Conservation (phyloP, 2,329 filamentous ascomycete species). For the Sclerotinia trifoliorum region DNA sequence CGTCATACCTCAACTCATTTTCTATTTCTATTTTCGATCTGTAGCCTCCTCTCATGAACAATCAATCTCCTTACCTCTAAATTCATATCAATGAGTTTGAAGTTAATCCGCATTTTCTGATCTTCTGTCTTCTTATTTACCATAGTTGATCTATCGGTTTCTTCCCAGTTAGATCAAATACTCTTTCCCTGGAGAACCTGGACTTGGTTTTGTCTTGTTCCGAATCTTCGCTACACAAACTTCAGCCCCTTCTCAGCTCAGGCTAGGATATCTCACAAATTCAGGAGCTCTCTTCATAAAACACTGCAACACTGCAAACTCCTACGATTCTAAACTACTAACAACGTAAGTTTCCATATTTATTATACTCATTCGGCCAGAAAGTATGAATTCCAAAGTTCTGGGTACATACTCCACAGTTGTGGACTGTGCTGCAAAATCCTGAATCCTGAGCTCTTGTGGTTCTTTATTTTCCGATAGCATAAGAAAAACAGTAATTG, state of each 20-base stretch:
- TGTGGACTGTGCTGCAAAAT: neutral
- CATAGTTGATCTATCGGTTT: neutral
- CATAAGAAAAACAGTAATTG: too few relatives aligned
- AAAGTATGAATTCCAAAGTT: neutral
- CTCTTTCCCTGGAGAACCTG: neutral
- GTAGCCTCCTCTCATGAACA: too few relatives aligned
- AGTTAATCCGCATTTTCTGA: fast-evolving
- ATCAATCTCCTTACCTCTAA: too few relatives aligned
- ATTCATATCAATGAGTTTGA: too few relatives aligned
- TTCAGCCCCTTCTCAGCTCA: too few relatives aligned
- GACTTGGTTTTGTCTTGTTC: neutral
- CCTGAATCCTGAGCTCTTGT: too few relatives aligned
- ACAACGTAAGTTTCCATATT: neutral
- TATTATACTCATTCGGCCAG: neutral
- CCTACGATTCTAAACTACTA: too few relatives aligned
- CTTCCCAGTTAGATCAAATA: neutral
- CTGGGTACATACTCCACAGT: neutral
- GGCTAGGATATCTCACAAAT: neutral
- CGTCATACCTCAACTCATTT: too few relatives aligned
- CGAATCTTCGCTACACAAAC: neutral
- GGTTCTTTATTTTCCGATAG: fast-evolving
- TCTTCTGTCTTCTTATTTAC: neutral
- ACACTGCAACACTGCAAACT: too few relatives aligned
- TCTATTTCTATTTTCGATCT: too few relatives aligned
- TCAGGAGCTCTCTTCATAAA: neutral